Evolutionary conservation across 176 grass and related monocot species (phyloP).

Genomic region (Oryza glumipatula): DNA sequence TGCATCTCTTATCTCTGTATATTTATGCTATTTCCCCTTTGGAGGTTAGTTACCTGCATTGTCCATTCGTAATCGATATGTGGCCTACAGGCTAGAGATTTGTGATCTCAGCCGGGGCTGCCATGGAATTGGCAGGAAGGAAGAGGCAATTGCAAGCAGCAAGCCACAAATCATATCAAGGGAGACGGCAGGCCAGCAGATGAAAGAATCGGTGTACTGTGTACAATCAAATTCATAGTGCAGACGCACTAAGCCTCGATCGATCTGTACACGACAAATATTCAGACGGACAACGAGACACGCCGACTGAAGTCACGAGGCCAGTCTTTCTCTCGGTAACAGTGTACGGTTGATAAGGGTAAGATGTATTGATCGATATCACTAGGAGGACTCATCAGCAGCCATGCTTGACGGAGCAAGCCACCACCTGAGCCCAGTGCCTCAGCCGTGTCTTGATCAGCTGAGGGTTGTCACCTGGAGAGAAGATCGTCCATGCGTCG

Average conservation of each 20-base stretch:
- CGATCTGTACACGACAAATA: conserved; percentile 27
- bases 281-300: background rate
- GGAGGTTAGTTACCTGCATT: no score
- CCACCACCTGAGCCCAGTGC: conserved; percentile 54
- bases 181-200: background rate
- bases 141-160: background rate
- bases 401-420: conserved; percentile 43
- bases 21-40: no score
- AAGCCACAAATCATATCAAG: background rate
- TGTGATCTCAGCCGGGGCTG: background rate
- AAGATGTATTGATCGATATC: no score
- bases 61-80: no score
- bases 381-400: background rate
- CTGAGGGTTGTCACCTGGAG: conserved; percentile 43
- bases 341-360: no score
- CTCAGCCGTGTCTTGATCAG: conserved; percentile 47
- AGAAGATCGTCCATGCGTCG: conserved; percentile 49
- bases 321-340: no score
- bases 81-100: background rate
- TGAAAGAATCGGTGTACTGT: background rate
- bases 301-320: background rate
- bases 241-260: background rate
- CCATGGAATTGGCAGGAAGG: background rate
- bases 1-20: no score
- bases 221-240: conserved; percentile 11